Percentiles rank a stretch among this genome's conserved stretches.
phyloP scores from a whole-genome alignment of 2,329 filamentous ascomycete species.

The Colletotrichum paranaense region DNA sequence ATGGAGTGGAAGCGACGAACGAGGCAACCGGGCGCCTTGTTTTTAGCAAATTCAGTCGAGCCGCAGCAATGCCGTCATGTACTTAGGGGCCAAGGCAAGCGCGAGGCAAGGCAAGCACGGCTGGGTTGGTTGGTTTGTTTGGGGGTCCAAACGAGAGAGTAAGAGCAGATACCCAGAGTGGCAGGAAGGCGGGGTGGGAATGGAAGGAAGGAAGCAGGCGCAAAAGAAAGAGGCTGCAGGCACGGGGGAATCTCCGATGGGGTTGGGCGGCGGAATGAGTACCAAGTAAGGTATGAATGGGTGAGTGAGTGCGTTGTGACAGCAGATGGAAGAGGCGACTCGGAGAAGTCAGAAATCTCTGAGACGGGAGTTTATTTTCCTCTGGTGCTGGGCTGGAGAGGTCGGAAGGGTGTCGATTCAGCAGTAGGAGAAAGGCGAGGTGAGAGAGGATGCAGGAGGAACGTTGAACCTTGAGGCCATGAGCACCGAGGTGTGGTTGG shows the following conservation, averaged over 20 bases:
- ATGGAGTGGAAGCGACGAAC: neutral
- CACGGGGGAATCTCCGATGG: constrained; percentile 21
- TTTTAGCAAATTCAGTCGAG: constrained; percentile 12
- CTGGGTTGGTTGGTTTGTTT: constrained; percentile 16
- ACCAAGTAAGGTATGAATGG: neutral
- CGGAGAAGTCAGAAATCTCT: neutral
- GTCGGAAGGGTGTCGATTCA: neutral
- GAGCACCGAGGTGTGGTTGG: constrained; percentile 3
- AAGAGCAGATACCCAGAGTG: neutral
- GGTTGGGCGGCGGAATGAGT: neutral
- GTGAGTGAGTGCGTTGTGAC: neutral
- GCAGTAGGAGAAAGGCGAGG: neutral
- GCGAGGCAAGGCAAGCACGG: neutral
- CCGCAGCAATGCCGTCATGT: constrained; percentile 15
- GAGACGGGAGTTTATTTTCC: neutral
- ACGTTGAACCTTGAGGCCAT: constrained; percentile 3
- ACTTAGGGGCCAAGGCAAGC: constrained; percentile 10
- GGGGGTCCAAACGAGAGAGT: neutral
- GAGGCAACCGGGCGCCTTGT: constrained; percentile 33
- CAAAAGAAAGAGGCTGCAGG: constrained; percentile 7
- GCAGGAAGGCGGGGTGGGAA: constrained; percentile 21
- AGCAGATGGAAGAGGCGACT: neutral
- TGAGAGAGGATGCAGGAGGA: constrained; percentile 1
- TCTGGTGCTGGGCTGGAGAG: neutral
- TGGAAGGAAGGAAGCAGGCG: neutral